Evolutionary conservation across 202 grass and related monocot species (phyloP), one percentile per base, ranked within the genome.

Genomic region (Eragrostis tef): DNA sequence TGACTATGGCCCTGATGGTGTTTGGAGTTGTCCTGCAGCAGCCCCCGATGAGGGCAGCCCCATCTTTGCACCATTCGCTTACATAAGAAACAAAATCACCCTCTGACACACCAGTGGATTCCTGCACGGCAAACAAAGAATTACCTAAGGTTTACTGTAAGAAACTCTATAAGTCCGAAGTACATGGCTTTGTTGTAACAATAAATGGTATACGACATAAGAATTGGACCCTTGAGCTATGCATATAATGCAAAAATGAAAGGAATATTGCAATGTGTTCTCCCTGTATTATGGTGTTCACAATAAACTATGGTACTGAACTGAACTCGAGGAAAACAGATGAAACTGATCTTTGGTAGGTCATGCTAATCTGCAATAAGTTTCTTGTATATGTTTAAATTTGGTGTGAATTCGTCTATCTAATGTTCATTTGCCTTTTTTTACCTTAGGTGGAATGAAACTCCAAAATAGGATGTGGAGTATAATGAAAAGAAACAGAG

Each of bases 1-100:
- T 96, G 7, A 58, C 67, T 73, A 99, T 90, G 75, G 88, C 96
- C 76, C 78, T 90, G 73, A 99, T 92, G 39, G 96, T 99, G 48
- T 89, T 93, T 79, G 96, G 96, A 87, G 96, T 96, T 78, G 96
- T 99, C 88, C 96, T 93, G 89, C 96, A 99, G 59, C 96, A 99
- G 46, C 96, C 96, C 6, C 96, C 90, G 0, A 98, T 90, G 10
- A 95, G 85, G 16, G 58, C 45, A 36, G 90, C 96, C 9, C 96
- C 96, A 22, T 87, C 96, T 62, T 93, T 88, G 80, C 83, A 73
- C 96, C 96, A 99, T 69, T 84, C 77, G 3, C 48, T 80, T 66
- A 96, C 96, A 45, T 93, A 86, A 26, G 96, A 99, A 56, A 99
- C 81, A 73, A 99, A 99, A 81, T 99, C 90, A 5, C 71, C 96